Conservation (phyloP, 2,329 filamentous ascomycete species). For the Blastomyces gilchristii region DNA sequence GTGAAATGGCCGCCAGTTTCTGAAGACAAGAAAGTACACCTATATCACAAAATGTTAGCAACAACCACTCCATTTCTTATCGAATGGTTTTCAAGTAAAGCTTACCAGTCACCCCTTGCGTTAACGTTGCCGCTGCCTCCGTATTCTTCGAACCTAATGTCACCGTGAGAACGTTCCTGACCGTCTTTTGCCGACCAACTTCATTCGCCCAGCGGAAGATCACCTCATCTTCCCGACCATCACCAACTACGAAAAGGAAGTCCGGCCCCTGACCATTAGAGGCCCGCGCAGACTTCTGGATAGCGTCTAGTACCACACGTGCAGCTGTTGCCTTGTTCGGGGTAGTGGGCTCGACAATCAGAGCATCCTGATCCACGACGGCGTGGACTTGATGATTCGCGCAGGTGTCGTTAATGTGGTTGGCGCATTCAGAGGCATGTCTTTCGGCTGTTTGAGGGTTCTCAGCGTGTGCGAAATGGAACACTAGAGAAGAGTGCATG, state of each 20-base stretch:
- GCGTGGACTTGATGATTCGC: slow-evolving; percentile 75
- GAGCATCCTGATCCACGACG: slow-evolving; percentile 65
- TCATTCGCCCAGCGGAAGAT: slow-evolving; percentile 91
- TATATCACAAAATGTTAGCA: slow-evolving; percentile 17
- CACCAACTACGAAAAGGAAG: slow-evolving; percentile 81
- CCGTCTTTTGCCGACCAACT: slow-evolving; percentile 48
- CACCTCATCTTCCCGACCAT: slow-evolving; percentile 86
- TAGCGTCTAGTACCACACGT: slow-evolving; percentile 56
- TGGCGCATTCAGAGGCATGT: slow-evolving; percentile 79
- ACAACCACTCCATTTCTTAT: neutral
- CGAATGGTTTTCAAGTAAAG: neutral
- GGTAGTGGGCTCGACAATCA: slow-evolving; percentile 74
- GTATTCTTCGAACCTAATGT: slow-evolving; percentile 81
- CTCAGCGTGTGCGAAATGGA: slow-evolving; percentile 76
- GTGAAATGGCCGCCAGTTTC: slow-evolving; percentile 36
- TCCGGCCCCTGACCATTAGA: slow-evolving; percentile 45
- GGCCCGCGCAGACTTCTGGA: slow-evolving; percentile 40
- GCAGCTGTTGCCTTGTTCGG: slow-evolving; percentile 84
- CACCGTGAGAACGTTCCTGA: slow-evolving; percentile 69
- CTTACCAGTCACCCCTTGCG: slow-evolving; percentile 83
- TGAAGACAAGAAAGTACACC: slow-evolving; percentile 46
- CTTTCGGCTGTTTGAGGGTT: slow-evolving; percentile 65
- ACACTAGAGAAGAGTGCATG: slow-evolving; percentile 81
- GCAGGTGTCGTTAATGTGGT: slow-evolving; percentile 91
- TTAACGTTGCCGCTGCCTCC: slow-evolving; percentile 72